Percentiles rank a stretch among this genome's conserved stretches.
These are phyloP conservation scores for Geranium rotundifolium DNA, from an alignment of 345 rosid genomes.

Conservation along the genomic window DNA sequence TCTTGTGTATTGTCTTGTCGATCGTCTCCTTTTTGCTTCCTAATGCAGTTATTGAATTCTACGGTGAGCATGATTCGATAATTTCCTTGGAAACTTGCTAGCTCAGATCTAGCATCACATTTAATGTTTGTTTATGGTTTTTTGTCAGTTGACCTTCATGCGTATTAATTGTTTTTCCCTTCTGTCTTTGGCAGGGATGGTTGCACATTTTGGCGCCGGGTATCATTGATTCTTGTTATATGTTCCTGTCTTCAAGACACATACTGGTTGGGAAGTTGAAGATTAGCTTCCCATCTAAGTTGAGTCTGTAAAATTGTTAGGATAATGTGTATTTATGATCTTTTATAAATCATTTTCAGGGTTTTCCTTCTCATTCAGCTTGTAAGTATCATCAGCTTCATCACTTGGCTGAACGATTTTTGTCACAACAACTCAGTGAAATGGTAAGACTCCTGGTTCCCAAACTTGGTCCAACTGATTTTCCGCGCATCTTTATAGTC, in stretches of 20 bases:
- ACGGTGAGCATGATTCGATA: slow-evolving; percentile 41
- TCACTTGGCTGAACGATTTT: slow-evolving; percentile 70
- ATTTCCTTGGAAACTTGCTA: background rate
- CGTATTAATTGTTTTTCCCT: background rate
- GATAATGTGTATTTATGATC: slow-evolving; percentile 4
- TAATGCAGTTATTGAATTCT: slow-evolving; percentile 46
- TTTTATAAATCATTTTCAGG: slow-evolving; percentile 32
- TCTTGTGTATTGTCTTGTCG: slow-evolving; percentile 54
- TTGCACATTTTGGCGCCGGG: slow-evolving; percentile 99
- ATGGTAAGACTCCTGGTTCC: slow-evolving; percentile 37
- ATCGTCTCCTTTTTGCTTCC: slow-evolving; percentile 64
- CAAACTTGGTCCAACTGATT: too few species aligned
- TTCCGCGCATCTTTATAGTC: too few species aligned
- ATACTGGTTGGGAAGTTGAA: slow-evolving; percentile 2
- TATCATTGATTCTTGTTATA: slow-evolving; percentile 25
- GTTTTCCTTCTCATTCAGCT: slow-evolving; percentile 89
- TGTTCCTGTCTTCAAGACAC: slow-evolving; percentile 10
- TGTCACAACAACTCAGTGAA: slow-evolving; percentile 54
- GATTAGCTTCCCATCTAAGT: slow-evolving; percentile 2
- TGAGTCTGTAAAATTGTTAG: background rate
- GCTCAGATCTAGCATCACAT: background rate
- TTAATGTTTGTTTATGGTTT: background rate
- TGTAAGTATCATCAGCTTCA: slow-evolving; percentile 83
- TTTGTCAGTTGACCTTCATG: background rate
- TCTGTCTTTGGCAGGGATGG: slow-evolving; percentile 49